Conservation (phyloP, 805 yeast species). For the Yarrowia keelungensis region DNA sequence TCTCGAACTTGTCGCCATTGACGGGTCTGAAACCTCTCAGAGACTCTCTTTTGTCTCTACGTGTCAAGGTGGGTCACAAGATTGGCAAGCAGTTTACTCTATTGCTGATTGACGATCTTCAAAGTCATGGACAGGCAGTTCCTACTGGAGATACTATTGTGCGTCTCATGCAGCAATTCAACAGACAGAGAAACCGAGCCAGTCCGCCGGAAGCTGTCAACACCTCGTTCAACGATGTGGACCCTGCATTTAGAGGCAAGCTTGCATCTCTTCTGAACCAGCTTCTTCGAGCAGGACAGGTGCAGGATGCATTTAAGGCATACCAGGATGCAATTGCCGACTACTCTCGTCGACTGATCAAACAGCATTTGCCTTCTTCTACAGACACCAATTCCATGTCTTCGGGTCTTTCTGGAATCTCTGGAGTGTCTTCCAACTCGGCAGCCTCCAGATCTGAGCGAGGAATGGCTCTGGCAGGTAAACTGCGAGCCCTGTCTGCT, state of each 20-base stretch:
- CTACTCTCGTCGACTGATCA: conserved; percentile 77
- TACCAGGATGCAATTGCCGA: conserved; percentile 73
- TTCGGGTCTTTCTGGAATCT: conserved; percentile 13
- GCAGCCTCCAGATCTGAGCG: conserved; percentile 47
- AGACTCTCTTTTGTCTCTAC: conserved; percentile 61
- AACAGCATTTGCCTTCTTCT: conserved; percentile 62
- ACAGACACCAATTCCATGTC: conserved; percentile 50
- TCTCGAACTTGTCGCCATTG: conserved; percentile 55
- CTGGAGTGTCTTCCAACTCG: conserved; percentile 7
- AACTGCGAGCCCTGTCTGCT: conserved; percentile 71
- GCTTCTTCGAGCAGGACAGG: conserved; percentile 65
- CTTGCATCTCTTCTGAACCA: conserved; percentile 61
- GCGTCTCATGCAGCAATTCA: conserved; percentile 54
- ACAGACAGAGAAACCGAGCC: conserved; percentile 23
- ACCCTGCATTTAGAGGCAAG: conserved; percentile 51
- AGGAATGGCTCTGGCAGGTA: conserved; percentile 54
- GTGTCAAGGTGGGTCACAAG: conserved; percentile 72
- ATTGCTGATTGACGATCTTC: conserved; percentile 65
- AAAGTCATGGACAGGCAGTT: conserved; percentile 61
- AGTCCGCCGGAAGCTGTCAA: conserved; percentile 14
- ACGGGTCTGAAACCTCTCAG: conserved; percentile 61
- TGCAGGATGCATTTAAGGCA: conserved; percentile 64
- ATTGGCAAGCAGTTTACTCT: conserved; percentile 65
- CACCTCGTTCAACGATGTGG: conserved; percentile 25
- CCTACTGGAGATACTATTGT: conserved; percentile 58